Evolutionary conservation across 1,284 basidiomycete species (phyloP), one percentile per base, ranked within the genome.

Genomic region (Athelia psychrophila): DNA sequence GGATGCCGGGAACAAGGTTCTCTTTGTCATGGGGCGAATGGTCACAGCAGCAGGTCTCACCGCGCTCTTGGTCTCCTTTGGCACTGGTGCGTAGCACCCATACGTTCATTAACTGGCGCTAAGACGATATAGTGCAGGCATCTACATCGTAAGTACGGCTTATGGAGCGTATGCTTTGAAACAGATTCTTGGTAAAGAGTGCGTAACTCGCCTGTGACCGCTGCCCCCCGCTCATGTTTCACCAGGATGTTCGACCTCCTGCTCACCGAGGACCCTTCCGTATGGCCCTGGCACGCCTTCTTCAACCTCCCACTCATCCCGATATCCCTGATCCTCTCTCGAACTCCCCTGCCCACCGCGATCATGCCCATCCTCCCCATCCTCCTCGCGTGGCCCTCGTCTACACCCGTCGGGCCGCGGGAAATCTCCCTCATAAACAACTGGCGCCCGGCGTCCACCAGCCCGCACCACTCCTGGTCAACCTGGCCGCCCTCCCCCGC

Each of bases 151-250:
- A 1, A 70, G 79, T 35, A 84, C 86, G 1, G 74, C 75, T 0
- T 91, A 91, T 59, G 90, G 90, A 2, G 79, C 82, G 0, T 88
- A 82, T 65, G 87, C 87, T n/a, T 65, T 91, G 22, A 72, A 75
- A 38, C 74, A 83, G 54, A 86, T 89, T 55, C 70, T 91, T 48
- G 89, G 88, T 3, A 64, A 77, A 58, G 83, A 88, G 83, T 88
- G 65, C 52, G 78, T 66, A 10, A 22, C 48, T 9, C 48, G 22
- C 30, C 30, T 35, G 25, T 10, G 8, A 4, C 47, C n/a, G 40
- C 33, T 22, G 49, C 3, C 3, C 22, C 27, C 6, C 6, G 23
- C 2, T 44, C 16, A 25, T 9, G 32, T 32, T 35, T 30, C 16
- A 30, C 47, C 54, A 83, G 81, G 60, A 79, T 84, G 75, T 84